Conservation (phyloP, 768 basidiomycete genomes). For the Amanita rubescens region DNA sequence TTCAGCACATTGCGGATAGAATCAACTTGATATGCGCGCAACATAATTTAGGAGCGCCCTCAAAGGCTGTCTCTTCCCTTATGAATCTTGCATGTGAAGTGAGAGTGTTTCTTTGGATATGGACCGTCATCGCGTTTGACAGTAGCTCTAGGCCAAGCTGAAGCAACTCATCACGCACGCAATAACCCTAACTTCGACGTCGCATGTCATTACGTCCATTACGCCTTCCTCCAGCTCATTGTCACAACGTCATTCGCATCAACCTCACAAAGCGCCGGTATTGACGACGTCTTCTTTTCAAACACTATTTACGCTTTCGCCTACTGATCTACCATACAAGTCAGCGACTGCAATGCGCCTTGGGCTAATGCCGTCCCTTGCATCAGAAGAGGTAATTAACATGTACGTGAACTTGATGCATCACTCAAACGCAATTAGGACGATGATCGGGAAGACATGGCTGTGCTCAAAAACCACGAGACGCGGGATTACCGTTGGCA, state of each 20-base stretch:
- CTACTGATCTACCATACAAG: conserved; percentile 70
- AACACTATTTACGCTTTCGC: conserved; percentile 69
- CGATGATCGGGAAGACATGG: conserved; percentile 44
- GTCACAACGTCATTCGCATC: conserved; percentile 15
- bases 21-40: conserved; percentile 79
- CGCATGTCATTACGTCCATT: conserved; percentile 72
- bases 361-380: conserved; percentile 27
- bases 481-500: conserved; percentile 70
- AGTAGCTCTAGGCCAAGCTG: conserved; percentile 53
- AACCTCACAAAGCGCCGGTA: conserved; percentile 33
- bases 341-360: conserved; percentile 73
- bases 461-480: conserved; percentile 53
- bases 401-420: not conserved
- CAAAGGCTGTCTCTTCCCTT: conserved; percentile 55
- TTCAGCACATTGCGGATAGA: conserved; percentile 72
- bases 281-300: conserved; percentile 69
- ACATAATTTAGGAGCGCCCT: conserved; percentile 55
- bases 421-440: conserved; percentile 45
- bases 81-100: conserved; percentile 79
- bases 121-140: not conserved
- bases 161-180: conserved; percentile 82
- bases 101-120: conserved; percentile 9
- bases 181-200: conserved; percentile 66
- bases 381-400: conserved; percentile 8
- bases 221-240: conserved; percentile 47